Evolutionary conservation across 768 basidiomycete species (phyloP).

Genomic region (Kwoniella bestiolae): DNA sequence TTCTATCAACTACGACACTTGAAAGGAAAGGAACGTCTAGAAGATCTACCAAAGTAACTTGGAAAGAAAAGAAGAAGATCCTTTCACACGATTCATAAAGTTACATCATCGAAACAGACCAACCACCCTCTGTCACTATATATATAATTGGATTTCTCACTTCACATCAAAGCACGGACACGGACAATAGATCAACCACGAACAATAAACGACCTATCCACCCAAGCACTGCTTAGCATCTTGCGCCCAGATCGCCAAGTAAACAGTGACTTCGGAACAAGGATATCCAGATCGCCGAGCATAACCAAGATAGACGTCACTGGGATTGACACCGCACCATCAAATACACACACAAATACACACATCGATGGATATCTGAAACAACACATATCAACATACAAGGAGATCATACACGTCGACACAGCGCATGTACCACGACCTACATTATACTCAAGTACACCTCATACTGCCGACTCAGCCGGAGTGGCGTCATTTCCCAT

Average conservation of each 20-base stretch:
- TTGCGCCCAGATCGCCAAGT: constrained; percentile 6
- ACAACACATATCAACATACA: background rate
- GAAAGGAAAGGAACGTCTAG: background rate
- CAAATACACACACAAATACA: background rate
- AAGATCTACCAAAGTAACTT: background rate
- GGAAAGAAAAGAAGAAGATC: background rate
- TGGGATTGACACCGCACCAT: background rate
- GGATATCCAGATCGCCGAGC: background rate
- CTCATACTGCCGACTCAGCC: too few relatives aligned
- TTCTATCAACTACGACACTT: background rate
- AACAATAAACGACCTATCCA: background rate
- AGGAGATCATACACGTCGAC: background rate
- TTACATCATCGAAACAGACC: background rate
- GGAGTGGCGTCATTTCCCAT: background rate
- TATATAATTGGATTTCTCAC: background rate
- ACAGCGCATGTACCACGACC: background rate
- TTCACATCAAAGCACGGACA: background rate
- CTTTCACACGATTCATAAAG: background rate
- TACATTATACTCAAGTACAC: too few relatives aligned
- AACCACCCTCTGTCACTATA: background rate
- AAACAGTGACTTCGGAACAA: background rate
- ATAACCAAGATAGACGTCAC: background rate
- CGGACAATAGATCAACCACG: background rate
- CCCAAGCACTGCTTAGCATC: background rate
- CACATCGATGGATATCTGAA: background rate